Evolutionary conservation across 345 rosid genomes (phyloP), one percentile per base, ranked within the genome.

Genomic region (Lagerstroemia speciosa): DNA sequence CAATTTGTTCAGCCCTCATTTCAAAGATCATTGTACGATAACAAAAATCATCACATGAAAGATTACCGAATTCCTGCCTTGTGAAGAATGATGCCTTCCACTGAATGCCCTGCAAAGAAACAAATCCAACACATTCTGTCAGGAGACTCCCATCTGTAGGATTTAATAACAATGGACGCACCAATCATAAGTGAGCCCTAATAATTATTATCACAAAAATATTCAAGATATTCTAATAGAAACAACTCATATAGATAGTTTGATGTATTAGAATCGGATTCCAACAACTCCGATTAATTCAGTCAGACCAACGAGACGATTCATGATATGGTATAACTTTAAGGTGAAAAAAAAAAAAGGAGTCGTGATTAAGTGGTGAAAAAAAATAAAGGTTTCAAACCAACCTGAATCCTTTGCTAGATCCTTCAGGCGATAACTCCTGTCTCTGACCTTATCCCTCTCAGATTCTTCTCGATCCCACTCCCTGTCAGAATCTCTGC

Each of bases 401-500:
- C 58, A 34, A 90, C 90, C 85, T 75, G 93, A 77, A 69, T 93
- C 95, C 78, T 85, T 93, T 31, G 75, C 67, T 77, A 88, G 81
- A 34, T 91, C 97, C 77, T 84, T 89, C 12, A 90, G 81, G 57
- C 85, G 91, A 69, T 83, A 87, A 66, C 84, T 75, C 60, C 83
- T 82, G 73, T 85, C 98, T 83, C 81, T 90, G 29, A 65, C 69
- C 82, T 74, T 87, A 67, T 85, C 91, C 74, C 93, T 83, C 50
- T 84, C 92, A 3, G 76, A 61, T 64, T 88, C 93, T 30, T 83
- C 87, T 37, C 84, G 79, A 11, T 85, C 97, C 67, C 93, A 77
- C 70, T 93, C 97, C 80, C 89, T 75, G 61, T 90, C 93, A 15
- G 89, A 85, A 71, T 83, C 96, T 76, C 95, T 84, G 68, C 85